Conservation (phyloP, 306 rosid species). For the Lotus japonicus region DNA sequence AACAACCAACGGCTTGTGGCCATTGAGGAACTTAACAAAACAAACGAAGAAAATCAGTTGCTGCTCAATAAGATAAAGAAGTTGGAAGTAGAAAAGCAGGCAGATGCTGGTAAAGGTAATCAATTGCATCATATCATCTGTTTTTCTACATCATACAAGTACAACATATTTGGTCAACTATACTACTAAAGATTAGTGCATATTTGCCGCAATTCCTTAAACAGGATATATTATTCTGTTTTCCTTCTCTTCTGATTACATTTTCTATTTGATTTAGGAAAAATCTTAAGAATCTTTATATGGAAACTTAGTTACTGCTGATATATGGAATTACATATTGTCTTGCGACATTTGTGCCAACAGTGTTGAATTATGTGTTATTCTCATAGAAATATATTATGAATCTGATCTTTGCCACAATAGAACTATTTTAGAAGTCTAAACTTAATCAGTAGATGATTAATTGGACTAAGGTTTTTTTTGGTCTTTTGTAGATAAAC, state of each 20-base stretch:
- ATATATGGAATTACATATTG: not conserved
- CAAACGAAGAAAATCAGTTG: slow-evolving; percentile 42
- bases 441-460: slow-evolving; percentile 3
- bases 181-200: slow-evolving; percentile 8
- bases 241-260: not conserved
- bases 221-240: not conserved
- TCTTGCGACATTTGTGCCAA: not conserved
- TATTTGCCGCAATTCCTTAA: not conserved
- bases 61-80: slow-evolving; percentile 45
- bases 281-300: not conserved
- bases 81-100: slow-evolving; percentile 51
- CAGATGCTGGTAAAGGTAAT: slow-evolving; percentile 38
- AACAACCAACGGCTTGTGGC: slow-evolving; percentile 62
- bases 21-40: slow-evolving; percentile 48
- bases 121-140: slow-evolving; percentile 9
- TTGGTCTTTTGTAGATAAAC: slow-evolving; percentile 42
- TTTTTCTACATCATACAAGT: not conserved
- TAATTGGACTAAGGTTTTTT: slow-evolving; percentile 17
- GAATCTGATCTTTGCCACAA: not conserved
- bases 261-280: not conserved
- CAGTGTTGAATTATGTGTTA: not conserved
- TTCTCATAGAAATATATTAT: not conserved
- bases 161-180: not conserved
- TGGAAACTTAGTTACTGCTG: not conserved
- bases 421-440: not conserved